These are phyloP conservation scores for Haematococcus sp. DNA, from an alignment of 139 green algal genomes.

Conservation along the genomic window DNA sequence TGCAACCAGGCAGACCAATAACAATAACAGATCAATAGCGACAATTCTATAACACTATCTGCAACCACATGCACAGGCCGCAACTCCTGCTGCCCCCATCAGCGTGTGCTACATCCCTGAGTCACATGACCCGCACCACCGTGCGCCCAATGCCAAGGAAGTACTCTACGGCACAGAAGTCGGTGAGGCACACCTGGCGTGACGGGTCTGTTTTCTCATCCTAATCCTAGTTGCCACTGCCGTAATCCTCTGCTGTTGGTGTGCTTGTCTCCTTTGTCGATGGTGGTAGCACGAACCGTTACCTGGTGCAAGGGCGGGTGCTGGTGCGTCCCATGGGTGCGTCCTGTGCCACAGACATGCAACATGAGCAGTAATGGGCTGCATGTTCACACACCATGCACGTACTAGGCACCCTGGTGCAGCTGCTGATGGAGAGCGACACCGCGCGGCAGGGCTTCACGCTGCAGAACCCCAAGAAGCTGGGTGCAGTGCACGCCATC, in stretches of 20 bases:
- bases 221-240: not conserved
- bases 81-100: slow-evolving; percentile 49
- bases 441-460: slow-evolving; percentile 50
- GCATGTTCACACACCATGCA: no score
- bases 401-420: slow-evolving; percentile 46
- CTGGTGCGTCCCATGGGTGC: no score
- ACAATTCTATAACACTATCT: no score
- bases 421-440: slow-evolving; percentile 61
- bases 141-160: slow-evolving; percentile 47
- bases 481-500: slow-evolving; percentile 44
- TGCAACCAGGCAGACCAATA: no score
- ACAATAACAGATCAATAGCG: no score
- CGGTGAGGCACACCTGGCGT: slow-evolving; percentile 9
- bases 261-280: not conserved
- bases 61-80: slow-evolving; percentile 29
- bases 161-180: slow-evolving; percentile 69
- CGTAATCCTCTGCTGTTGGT: not conserved
- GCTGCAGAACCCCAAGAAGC: slow-evolving; percentile 37
- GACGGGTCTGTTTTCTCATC: not conserved
- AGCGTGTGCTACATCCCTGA: slow-evolving; percentile 40
- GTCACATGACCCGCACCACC: slow-evolving; percentile 43
- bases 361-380: no score
- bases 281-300: no score
- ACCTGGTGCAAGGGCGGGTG: not conserved
- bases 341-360: no score